Percentiles rank a stretch among this genome's conserved stretches.
phyloP scores from a whole-genome alignment of 2,329 filamentous ascomycete genomes.

The Teratosphaeria destructans region DNA sequence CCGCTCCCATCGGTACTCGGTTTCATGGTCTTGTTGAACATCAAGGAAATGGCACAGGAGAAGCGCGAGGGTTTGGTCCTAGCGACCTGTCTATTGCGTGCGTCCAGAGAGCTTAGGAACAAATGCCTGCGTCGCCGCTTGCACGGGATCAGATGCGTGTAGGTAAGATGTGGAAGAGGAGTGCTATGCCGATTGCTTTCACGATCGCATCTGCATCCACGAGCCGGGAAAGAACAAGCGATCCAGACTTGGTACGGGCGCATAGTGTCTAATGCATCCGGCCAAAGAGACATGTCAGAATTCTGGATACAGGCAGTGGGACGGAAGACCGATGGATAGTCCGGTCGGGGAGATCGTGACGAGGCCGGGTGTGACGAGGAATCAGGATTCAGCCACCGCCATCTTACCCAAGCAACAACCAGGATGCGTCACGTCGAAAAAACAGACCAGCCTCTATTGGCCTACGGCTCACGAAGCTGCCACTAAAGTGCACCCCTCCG shows the following conservation, averaged over 20 bases:
- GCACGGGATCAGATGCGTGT: conserved; percentile 24
- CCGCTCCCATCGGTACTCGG: too few relatives aligned
- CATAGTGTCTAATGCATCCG: conserved; percentile 24
- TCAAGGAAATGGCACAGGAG: conserved; percentile 24
- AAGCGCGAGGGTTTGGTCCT: conserved; percentile 31
- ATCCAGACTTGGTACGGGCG: neutral
- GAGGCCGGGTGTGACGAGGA: conserved; percentile 5
- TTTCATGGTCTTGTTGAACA: too few relatives aligned
- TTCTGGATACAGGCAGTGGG: conserved; percentile 16
- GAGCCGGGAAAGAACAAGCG: conserved; percentile 1
- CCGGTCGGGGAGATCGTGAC: conserved; percentile 22
- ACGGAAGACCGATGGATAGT: conserved; percentile 13
- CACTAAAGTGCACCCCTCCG: too few relatives aligned
- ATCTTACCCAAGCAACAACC: too few relatives aligned
- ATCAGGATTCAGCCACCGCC: neutral
- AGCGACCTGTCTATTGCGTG: conserved; percentile 31
- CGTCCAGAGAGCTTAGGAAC: conserved; percentile 39
- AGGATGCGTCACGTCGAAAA: too few relatives aligned
- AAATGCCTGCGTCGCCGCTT: conserved; percentile 33
- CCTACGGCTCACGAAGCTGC: too few relatives aligned
- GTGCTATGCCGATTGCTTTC: neutral
- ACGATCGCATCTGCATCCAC: neutral
- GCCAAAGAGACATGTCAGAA: conserved; percentile 37
- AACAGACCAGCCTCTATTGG: too few relatives aligned
- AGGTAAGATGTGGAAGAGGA: conserved; percentile 38